Evolutionary conservation across 225 moss, liverwort and hornwort species (phyloP).

Genomic region (Ulota crispa): DNA sequence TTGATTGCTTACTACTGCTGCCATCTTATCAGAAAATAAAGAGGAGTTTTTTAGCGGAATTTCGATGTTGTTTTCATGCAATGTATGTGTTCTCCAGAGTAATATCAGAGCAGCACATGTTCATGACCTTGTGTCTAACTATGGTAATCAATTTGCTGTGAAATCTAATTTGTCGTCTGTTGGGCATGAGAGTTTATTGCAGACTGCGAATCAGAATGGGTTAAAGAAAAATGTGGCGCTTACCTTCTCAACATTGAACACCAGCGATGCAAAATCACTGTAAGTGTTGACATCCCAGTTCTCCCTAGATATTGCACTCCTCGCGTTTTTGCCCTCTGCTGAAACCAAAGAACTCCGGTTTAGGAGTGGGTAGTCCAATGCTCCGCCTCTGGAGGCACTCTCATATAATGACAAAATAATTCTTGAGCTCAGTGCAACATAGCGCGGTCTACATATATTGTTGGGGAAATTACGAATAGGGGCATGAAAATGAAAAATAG

Average conservation of each 20-base stretch:
- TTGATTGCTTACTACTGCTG: background rate
- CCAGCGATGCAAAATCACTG: conserved; percentile 26
- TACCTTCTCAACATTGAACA: conserved; percentile 23
- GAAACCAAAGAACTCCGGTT: background rate
- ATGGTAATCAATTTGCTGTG: background rate
- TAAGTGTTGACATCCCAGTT: conserved; percentile 16
- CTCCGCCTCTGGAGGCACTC: background rate
- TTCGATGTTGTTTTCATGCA: background rate
- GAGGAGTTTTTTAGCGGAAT: background rate
- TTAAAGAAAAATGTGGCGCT: conserved; percentile 20
- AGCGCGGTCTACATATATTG: background rate
- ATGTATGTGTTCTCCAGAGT: background rate
- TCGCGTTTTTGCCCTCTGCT: background rate
- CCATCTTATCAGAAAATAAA: background rate
- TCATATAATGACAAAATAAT: background rate
- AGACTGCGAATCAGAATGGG: conserved; percentile 29
- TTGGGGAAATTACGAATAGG: no score
- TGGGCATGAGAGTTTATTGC: conserved; percentile 5
- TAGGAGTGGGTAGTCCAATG: background rate
- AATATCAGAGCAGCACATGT: background rate
- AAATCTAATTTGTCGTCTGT: conserved; percentile 1
- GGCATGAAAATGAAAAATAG: no score
- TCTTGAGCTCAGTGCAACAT: background rate
- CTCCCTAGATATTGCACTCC: background rate
- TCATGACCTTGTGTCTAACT: background rate